Evolutionary conservation across 1,139 yeast genomes (phyloP).

Genomic region (Sporopachydermia cereana): DNA sequence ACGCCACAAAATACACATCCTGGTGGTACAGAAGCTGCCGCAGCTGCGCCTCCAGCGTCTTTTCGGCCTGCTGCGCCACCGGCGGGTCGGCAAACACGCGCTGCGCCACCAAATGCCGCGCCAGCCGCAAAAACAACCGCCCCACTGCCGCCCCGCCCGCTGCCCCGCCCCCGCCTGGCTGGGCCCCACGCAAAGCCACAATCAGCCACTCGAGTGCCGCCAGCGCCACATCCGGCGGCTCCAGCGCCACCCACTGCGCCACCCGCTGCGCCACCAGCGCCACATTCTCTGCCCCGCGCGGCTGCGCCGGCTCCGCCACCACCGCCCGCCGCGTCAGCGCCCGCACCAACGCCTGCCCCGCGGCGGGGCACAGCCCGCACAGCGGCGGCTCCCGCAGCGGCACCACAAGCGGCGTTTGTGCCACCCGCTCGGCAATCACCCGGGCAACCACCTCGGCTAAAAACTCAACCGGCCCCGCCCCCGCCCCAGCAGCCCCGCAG

Average conservation of each 20-base stretch:
- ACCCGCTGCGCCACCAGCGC: neutral
- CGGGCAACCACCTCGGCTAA: too few relatives aligned
- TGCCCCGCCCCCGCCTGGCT: neutral
- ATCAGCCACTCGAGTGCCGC: neutral
- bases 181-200: neutral
- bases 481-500: too few relatives aligned
- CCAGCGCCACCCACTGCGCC: neutral
- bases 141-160: neutral
- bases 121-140: neutral
- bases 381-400: too few relatives aligned
- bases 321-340: too few relatives aligned
- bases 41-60: neutral
- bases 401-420: too few relatives aligned
- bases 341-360: too few relatives aligned
- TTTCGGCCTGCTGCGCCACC: neutral
- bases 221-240: neutral
- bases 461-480: too few relatives aligned
- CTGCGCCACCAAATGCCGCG: neutral
- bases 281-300: too few relatives aligned
- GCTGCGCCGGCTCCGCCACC: too few relatives aligned
- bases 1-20: neutral
- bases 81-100: too few relatives aligned
- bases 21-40: neutral
- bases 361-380: too few relatives aligned
- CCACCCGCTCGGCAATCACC: too few relatives aligned